Percentiles rank a stretch among this genome's conserved stretches.
Conservation (phyloP, 805 yeast genomes). For the Saturnispora bothae region DNA sequence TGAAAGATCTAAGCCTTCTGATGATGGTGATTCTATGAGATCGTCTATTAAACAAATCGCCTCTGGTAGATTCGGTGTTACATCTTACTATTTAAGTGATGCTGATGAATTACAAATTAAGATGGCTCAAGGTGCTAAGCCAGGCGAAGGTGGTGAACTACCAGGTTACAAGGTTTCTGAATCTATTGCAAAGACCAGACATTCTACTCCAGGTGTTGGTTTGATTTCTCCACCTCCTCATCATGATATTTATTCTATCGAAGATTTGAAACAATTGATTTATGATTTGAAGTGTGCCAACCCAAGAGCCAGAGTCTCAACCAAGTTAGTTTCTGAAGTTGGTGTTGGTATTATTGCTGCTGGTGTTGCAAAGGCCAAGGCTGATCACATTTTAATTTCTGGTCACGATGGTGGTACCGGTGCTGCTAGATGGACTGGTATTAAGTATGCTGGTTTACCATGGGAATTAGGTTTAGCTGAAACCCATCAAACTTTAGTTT, state of each 20-base stretch:
- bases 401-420: constrained; percentile 99
- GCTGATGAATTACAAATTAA: constrained; percentile 97
- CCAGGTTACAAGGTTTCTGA: constrained; percentile 89
- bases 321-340: constrained; percentile 92
- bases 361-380: constrained; percentile 98
- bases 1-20: constrained; percentile 69
- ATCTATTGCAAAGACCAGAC: constrained; percentile 88
- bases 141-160: constrained; percentile 99
- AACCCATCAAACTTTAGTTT: constrained; percentile 92
- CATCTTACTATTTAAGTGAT: constrained; percentile 86
- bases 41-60: constrained; percentile 98
- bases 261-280: constrained; percentile 91
- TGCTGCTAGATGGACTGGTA: constrained; percentile 96
- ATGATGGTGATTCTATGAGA: constrained; percentile 94
- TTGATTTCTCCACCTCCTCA: constrained; percentile 97
- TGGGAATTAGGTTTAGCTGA: constrained; percentile 99
- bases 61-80: constrained; percentile 96
- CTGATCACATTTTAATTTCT: constrained; percentile 89
- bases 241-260: constrained; percentile 96
- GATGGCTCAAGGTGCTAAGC: constrained; percentile 99
- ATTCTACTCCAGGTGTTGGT: constrained; percentile 95
- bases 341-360: constrained; percentile 99
- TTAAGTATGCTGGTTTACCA: constrained; percentile 94
- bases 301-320: constrained; percentile 95
- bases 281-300: constrained; percentile 94